A percentile compares a stretch with the other conserved stretches of the same genome.
Evolutionary conservation across 306 rosid species (phyloP).

Genomic region (Lupinus albus): DNA sequence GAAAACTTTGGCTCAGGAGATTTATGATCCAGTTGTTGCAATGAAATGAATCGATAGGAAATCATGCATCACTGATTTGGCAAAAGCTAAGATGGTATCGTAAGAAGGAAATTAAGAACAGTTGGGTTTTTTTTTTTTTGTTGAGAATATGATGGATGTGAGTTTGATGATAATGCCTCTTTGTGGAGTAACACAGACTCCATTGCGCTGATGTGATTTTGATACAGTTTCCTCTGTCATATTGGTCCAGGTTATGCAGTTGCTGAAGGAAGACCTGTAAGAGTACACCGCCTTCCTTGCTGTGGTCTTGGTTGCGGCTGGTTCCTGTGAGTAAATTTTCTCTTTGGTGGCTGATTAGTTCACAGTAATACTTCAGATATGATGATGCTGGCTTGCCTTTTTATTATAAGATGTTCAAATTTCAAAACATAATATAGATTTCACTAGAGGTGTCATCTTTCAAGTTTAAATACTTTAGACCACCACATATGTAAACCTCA

Average conservation of each 20-base stretch:
- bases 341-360: background rate
- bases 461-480: background rate
- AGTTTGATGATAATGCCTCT: constrained; percentile 11
- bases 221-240: constrained; percentile 31
- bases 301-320: constrained; percentile 90
- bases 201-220: constrained; percentile 25
- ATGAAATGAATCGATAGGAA: background rate
- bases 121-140: constrained; percentile 6
- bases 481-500: background rate
- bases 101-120: background rate
- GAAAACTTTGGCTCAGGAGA: background rate
- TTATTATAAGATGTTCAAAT: background rate
- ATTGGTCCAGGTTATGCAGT: constrained; percentile 68
- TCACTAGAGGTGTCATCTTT: constrained; percentile 2
- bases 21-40: background rate
- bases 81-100: background rate
- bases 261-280: constrained; percentile 86
- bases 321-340: constrained; percentile 71
- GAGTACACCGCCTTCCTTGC: constrained; percentile 84
- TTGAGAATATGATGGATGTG: constrained; percentile 4
- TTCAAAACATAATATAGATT: constrained; percentile 4
- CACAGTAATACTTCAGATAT: background rate
- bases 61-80: background rate
- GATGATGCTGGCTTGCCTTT: constrained; percentile 20
- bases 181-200: background rate